phyloP scores from a whole-genome alignment of 257 asterid species.

The Craterostigma plantagineum region DNA sequence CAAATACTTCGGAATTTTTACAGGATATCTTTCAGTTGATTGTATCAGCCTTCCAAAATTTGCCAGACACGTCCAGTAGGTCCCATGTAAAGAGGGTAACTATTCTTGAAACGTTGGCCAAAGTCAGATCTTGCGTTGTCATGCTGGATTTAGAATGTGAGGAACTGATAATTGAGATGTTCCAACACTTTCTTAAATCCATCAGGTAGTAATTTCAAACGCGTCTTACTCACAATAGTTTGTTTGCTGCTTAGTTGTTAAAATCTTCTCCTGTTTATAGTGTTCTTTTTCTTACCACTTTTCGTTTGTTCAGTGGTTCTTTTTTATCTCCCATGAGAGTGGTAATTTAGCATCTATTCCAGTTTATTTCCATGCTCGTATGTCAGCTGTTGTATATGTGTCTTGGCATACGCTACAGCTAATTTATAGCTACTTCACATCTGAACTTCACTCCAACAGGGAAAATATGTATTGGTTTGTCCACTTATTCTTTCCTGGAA shows the following conservation, averaged over 20 bases:
- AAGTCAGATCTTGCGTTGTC: constrained; percentile 88
- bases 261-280: not conserved
- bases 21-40: constrained; percentile 85
- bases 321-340: too few relatives aligned
- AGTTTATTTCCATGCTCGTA: too few relatives aligned
- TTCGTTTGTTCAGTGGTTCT: not conserved
- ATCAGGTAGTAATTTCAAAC: constrained; percentile 39
- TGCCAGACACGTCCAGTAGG: constrained; percentile 57
- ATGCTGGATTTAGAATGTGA: constrained; percentile 98
- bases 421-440: too few relatives aligned
- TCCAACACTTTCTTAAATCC: constrained; percentile 55
- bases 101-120: constrained; percentile 89
- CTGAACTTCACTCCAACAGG: too few relatives aligned
- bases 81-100: constrained; percentile 53
- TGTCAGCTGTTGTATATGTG: too few relatives aligned
- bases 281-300: not conserved
- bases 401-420: too few relatives aligned
- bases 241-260: not conserved
- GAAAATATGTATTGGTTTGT: too few relatives aligned
- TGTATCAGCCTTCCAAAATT: constrained; percentile 69
- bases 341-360: too few relatives aligned
- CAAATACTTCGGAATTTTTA: constrained; percentile 14
- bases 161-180: constrained; percentile 71
- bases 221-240: not conserved
- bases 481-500: too few relatives aligned